Evolutionary conservation across 2,329 filamentous ascomycete species (phyloP).

Genomic region (Venturia pyrina): DNA sequence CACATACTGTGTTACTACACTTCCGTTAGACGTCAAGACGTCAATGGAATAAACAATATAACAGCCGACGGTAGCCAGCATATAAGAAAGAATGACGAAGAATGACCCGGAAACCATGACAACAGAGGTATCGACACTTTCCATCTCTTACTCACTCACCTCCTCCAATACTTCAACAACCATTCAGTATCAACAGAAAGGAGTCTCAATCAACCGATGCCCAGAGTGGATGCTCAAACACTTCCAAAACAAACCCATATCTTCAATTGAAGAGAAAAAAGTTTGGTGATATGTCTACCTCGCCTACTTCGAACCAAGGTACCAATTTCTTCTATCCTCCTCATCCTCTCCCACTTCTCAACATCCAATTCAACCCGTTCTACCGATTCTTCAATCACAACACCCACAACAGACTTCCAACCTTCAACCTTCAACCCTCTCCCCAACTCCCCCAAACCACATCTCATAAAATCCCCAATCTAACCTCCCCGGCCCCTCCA

Average conservation of each 20-base stretch:
- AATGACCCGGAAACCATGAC: conserved; percentile 1
- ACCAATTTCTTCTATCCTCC: neutral
- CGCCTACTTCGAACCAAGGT: neutral
- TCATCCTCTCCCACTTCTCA: neutral
- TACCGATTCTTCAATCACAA: too few relatives aligned
- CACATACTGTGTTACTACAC: neutral
- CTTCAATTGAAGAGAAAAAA: neutral
- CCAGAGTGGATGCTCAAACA: neutral
- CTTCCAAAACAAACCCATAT: neutral
- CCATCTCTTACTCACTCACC: neutral
- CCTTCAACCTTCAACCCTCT: too few relatives aligned
- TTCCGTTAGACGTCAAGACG: too few relatives aligned
- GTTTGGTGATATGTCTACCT: neutral
- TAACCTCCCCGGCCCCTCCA: neutral
- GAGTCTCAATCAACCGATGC: neutral
- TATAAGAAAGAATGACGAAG: neutral
- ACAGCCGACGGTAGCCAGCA: neutral
- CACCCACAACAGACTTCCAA: neutral
- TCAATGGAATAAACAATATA: neutral
- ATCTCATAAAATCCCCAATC: neutral
- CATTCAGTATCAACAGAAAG: neutral
- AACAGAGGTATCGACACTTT: neutral
- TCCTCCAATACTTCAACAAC: neutral
- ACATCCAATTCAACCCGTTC: neutral
- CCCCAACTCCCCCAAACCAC: too few relatives aligned